Base-by-base conservation (phyloP, 176 grass and related monocot genomes). In the Zoysia pacifica region DNA sequence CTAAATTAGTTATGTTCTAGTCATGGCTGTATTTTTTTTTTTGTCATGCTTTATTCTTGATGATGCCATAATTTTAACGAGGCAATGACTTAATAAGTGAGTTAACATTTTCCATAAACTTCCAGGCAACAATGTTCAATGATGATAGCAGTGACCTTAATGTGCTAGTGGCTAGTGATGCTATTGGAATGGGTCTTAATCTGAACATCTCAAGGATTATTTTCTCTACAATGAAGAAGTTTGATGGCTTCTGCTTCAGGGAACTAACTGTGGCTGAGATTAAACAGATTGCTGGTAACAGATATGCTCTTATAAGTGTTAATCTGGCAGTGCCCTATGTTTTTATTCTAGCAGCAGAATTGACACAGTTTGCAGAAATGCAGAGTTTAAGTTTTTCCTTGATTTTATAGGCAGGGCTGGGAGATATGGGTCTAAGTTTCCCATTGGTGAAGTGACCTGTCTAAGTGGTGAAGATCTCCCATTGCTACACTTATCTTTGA, bases 151-250 rank as follows among this genome's bases (percentile, higher is more conserved):
- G 86, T 70, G 83, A 94, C 70, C 87, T 98, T 86, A 91, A 93
- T 80, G 88, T 98, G 69, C 89, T 98, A 80, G 95, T 98, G 76
- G 95, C 95, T 74, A 98, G 86, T 71, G 95, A 98, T 85, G 92
- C 95, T 58, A 94, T 98, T 76, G 95, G 95, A 70, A 98, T 98
- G 95, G 95, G 95, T 85, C 95, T 98, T 71, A 98, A 98, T 91
- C 86, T 98, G 80, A 94, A 94, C 78, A 98, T 98, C 83, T 98
- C 92, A 36, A 94, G 95, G 82, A 94, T 98, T 81, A 93, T 98
- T 79, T 94, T 98, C 77, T 93, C 95, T 77, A 94, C 92, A 62
- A n/a, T 98, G 79, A 69, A 76, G 79, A 98, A 98, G 86, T 98
- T 87, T 84, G 95, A 98, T 41, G 95, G 95, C 45, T 44, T 91